Conservation (phyloP, 108 stramenopile genomes). For the Cylindrotheca closterium region DNA sequence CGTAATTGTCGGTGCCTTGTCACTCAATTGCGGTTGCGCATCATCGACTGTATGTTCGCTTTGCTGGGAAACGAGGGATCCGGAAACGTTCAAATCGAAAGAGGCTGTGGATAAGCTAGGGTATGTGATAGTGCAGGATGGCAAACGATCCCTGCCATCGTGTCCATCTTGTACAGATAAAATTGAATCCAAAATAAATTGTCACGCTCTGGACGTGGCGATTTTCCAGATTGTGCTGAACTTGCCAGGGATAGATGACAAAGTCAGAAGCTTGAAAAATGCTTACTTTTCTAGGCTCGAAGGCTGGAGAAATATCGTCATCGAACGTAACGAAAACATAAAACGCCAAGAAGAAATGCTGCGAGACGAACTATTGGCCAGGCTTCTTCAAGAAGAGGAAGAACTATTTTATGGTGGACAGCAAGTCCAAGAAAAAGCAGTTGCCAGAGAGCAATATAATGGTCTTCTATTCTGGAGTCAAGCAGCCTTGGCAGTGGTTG, state of each 20-base stretch:
- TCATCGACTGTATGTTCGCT: constrained; percentile 27
- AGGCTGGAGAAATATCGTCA: constrained; percentile 27
- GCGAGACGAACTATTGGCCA: constrained; percentile 29
- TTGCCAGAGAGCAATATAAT: constrained; percentile 3
- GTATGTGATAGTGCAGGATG: constrained; percentile 19
- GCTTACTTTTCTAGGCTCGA: constrained; percentile 30
- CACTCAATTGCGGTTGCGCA: constrained; percentile 33
- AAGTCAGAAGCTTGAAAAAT: constrained; percentile 6
- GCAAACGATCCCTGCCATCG: background rate
- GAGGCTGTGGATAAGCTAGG: constrained; percentile 1
- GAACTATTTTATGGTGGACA: constrained; percentile 17
- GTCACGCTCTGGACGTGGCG: constrained; percentile 41
- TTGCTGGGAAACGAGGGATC: constrained; percentile 27
- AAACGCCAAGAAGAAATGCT: background rate
- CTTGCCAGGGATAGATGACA: constrained; percentile 6
- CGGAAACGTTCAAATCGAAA: background rate
- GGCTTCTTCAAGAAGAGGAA: constrained; percentile 41
- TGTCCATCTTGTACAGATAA: constrained; percentile 24
- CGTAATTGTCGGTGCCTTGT: constrained; percentile 34
- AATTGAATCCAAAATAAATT: constrained; percentile 8
- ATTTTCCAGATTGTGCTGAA: constrained; percentile 27
- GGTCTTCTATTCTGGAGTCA: constrained; percentile 12
- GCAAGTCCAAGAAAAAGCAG: background rate
- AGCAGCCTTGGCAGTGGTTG: constrained; percentile 25
- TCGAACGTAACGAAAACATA: constrained; percentile 4